These are phyloP conservation scores for Ceriops tagal DNA, from an alignment of 345 rosid genomes.

Conservation along the genomic window DNA sequence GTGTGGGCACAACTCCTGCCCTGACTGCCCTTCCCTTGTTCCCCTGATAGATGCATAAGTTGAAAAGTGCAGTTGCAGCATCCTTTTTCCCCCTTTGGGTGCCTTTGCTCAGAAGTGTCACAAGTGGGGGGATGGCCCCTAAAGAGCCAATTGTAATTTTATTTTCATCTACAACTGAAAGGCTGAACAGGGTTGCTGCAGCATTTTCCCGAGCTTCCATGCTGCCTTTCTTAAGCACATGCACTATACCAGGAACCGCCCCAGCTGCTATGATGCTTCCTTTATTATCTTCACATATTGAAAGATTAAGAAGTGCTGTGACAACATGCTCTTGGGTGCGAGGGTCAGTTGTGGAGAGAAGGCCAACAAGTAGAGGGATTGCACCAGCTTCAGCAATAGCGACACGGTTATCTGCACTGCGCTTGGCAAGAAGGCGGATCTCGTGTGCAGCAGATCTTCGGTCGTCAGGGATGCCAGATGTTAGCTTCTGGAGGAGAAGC, in stretches of 20 bases:
- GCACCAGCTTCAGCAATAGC: conserved; percentile 99
- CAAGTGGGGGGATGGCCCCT: conserved; percentile 91
- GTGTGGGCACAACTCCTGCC: conserved; percentile 54
- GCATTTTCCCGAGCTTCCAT: conserved; percentile 99
- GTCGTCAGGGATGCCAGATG: conserved; percentile 68
- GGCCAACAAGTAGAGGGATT: conserved; percentile 79
- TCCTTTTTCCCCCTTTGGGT: conserved; percentile 96
- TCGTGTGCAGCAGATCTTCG: conserved; percentile 85
- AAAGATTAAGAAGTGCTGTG: conserved; percentile 91
- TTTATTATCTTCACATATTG: conserved; percentile 94
- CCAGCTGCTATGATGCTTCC: conserved; percentile 79
- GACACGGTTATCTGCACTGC: conserved; percentile 91
- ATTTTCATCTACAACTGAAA: conserved; percentile 87
- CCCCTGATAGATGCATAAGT: conserved; percentile 94
- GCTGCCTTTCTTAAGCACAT: conserved; percentile 92
- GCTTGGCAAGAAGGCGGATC: conserved; percentile 95
- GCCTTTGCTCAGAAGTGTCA: conserved; percentile 75
- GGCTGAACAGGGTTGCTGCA: conserved; percentile 96
- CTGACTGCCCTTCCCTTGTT: conserved; percentile 96
- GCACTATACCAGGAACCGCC: conserved; percentile 92
- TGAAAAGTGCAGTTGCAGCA: conserved; percentile 97
- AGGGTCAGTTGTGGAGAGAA: conserved; percentile 79
- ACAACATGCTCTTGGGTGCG: conserved; percentile 94
- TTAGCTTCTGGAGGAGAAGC: conserved; percentile 72
- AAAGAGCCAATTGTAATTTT: conserved; percentile 81